Conservation (phyloP, 768 basidiomycete species). For the Hericium rajendrae region DNA sequence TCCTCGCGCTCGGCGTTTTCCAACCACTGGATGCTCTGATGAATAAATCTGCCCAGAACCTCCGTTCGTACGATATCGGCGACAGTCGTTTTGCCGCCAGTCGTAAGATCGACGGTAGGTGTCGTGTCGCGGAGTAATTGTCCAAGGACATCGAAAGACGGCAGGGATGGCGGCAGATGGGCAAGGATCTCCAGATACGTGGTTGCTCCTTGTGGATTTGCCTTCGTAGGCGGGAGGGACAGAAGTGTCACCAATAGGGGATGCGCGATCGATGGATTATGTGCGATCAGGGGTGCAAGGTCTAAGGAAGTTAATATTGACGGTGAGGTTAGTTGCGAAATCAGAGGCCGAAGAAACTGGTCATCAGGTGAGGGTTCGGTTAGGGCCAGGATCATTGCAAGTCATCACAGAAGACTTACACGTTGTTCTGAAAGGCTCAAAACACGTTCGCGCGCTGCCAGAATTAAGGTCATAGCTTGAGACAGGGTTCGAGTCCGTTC, state of each 20-base stretch:
- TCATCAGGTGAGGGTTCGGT: background rate
- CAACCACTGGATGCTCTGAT: slow-evolving; percentile 60
- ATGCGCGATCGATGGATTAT: slow-evolving; percentile 63
- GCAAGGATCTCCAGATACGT: slow-evolving; percentile 56
- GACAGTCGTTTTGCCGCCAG: slow-evolving; percentile 45
- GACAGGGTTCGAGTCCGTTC: slow-evolving; percentile 46
- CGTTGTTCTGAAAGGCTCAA: slow-evolving; percentile 71
- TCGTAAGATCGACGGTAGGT: slow-evolving; percentile 28
- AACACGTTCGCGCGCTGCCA: slow-evolving; percentile 61
- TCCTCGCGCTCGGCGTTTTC: slow-evolving; percentile 64
- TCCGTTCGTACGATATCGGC: slow-evolving; percentile 57
- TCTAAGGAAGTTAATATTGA: slow-evolving; percentile 60
- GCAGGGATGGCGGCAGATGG: slow-evolving; percentile 59
- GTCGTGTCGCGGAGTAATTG: slow-evolving; percentile 58
- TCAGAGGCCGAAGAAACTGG: slow-evolving; percentile 44
- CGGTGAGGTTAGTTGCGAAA: slow-evolving; percentile 33
- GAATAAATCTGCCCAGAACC: slow-evolving; percentile 61
- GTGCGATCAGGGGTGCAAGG: slow-evolving; percentile 51
- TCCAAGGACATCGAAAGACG: slow-evolving; percentile 66
- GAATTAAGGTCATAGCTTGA: slow-evolving; percentile 57
- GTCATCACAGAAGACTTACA: slow-evolving; percentile 27
- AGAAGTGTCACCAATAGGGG: slow-evolving; percentile 55
- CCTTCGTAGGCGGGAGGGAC: slow-evolving; percentile 25
- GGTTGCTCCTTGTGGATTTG: slow-evolving; percentile 25
- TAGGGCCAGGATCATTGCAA: no score